These are phyloP conservation scores for Choricystis sp. DNA, from an alignment of 139 green algal species.

Conservation along the genomic window DNA sequence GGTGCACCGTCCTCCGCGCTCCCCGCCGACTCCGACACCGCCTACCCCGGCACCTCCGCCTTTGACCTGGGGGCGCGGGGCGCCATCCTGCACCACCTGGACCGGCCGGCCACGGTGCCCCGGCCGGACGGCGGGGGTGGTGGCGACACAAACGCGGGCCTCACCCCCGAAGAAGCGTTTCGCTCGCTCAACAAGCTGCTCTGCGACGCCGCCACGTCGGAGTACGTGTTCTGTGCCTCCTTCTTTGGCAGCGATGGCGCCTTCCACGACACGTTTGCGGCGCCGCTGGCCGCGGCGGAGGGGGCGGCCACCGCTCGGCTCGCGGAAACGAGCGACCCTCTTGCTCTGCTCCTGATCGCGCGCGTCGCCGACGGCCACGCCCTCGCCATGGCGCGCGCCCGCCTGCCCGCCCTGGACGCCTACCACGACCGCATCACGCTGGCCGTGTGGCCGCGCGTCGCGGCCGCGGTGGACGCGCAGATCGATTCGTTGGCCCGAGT, in stretches of 20 bases:
- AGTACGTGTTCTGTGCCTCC: conserved; percentile 88
- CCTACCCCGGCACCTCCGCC: neutral
- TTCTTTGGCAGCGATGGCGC: conserved; percentile 76
- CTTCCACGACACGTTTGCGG: conserved; percentile 55
- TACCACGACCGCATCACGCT: conserved; percentile 89
- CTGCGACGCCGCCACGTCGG: conserved; percentile 75
- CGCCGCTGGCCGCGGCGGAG: conserved; percentile 61
- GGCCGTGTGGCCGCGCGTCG: conserved; percentile 83
- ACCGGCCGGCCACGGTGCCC: conserved; percentile 62
- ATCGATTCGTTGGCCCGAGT: neutral
- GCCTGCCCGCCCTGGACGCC: conserved; percentile 72
- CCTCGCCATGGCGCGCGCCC: conserved; percentile 48
- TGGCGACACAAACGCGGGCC: conserved; percentile 17
- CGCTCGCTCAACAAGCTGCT: conserved; percentile 82
- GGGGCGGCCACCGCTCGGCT: conserved; percentile 30
- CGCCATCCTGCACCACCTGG: conserved; percentile 48
- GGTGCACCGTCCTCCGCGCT: neutral
- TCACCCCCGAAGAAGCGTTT: conserved; percentile 82
- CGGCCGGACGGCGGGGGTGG: conserved; percentile 66
- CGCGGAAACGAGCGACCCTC: conserved; percentile 49
- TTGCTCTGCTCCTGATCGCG: conserved; percentile 89
- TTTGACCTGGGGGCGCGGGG: conserved; percentile 56
- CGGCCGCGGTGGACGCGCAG: conserved; percentile 20
- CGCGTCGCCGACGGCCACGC: conserved; percentile 75
- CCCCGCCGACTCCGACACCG: neutral